These are phyloP conservation scores for Melampsora larici-populina DNA, from an alignment of 1,284 basidiomycete genomes.

Conservation along the genomic window DNA sequence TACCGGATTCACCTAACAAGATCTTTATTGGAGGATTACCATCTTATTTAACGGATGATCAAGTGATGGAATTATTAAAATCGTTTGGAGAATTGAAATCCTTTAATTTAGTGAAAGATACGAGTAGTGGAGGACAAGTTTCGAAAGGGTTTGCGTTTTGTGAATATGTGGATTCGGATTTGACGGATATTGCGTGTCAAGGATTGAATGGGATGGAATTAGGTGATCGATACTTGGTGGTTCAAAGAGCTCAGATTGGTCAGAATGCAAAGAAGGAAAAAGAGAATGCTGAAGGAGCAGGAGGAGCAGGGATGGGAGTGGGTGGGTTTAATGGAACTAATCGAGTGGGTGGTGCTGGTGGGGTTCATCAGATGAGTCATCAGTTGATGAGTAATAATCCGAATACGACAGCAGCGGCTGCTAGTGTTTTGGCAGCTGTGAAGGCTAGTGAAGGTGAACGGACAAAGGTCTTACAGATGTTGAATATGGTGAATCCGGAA, in stretches of 20 bases:
- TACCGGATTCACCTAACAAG: slow-evolving; percentile 96
- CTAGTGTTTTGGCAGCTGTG: slow-evolving; percentile 43
- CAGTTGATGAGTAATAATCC: slow-evolving; percentile 52
- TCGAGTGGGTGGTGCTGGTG: slow-evolving; percentile 49
- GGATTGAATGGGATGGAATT: slow-evolving; percentile 96
- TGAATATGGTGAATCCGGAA: slow-evolving; percentile 97
- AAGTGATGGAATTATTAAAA: slow-evolving; percentile 94
- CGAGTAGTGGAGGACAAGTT: slow-evolving; percentile 39
- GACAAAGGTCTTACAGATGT: slow-evolving; percentile 82
- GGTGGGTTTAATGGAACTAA: slow-evolving; percentile 56
- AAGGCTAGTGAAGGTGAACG: slow-evolving; percentile 59
- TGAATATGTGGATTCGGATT: slow-evolving; percentile 84
- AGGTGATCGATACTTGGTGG: slow-evolving; percentile 91
- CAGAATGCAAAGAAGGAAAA: slow-evolving; percentile 56
- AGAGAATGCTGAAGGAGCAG: slow-evolving; percentile 51
- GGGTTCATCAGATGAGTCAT: background rate
- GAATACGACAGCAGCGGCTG: slow-evolving; percentile 49
- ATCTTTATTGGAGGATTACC: slow-evolving; percentile 95
- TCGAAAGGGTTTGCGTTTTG: slow-evolving; percentile 93
- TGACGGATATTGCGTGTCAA: slow-evolving; percentile 93
- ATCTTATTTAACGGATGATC: slow-evolving; percentile 90
- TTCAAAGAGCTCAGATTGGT: slow-evolving; percentile 91
- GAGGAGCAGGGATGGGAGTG: slow-evolving; percentile 67
- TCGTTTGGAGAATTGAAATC: slow-evolving; percentile 95
- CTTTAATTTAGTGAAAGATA: slow-evolving; percentile 94